Percentiles rank a stretch among this genome's conserved stretches.
Conservation (phyloP, 2,329 filamentous ascomycete species). For the Coniella vitis region DNA sequence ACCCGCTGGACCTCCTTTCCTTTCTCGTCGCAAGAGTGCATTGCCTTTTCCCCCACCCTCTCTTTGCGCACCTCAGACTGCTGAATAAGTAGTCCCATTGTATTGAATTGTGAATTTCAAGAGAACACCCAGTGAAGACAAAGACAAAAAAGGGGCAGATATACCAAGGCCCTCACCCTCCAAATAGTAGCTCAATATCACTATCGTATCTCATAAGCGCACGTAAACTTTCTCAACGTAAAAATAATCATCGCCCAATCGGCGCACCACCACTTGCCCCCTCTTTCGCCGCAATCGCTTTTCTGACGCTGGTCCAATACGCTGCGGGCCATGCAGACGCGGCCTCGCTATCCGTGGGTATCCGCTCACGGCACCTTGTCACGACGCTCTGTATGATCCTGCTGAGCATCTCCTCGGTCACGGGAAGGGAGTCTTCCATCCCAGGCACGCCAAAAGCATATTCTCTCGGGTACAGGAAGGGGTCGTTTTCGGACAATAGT, state of each 20-base stretch:
- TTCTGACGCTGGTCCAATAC: slow-evolving; percentile 54
- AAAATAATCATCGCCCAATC: not conserved
- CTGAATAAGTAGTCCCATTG: too few species aligned
- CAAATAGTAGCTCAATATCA: too few species aligned
- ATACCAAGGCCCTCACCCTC: too few species aligned
- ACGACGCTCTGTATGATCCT: slow-evolving; percentile 59
- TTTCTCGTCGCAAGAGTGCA: too few species aligned
- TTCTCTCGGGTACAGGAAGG: slow-evolving; percentile 58
- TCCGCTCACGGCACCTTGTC: slow-evolving; percentile 48
- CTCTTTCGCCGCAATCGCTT: slow-evolving; percentile 35
- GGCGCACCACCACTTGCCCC: slow-evolving; percentile 1
- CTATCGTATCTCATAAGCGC: too few species aligned
- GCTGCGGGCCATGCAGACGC: slow-evolving; percentile 51
- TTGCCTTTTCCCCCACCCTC: too few species aligned
- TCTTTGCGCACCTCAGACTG: too few species aligned
- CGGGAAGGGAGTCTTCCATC: slow-evolving; percentile 45
- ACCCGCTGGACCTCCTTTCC: too few species aligned
- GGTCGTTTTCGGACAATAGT: slow-evolving; percentile 51
- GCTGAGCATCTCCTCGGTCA: slow-evolving; percentile 55
- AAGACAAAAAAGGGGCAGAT: too few species aligned
- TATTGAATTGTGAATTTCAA: too few species aligned
- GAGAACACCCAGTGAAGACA: too few species aligned
- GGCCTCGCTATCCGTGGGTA: slow-evolving; percentile 52
- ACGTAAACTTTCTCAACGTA: not conserved
- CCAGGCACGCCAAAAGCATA: slow-evolving; percentile 27